Evolutionary conservation across 352 stramenopile genomes (phyloP), one percentile per base, ranked within the genome.

Genomic region (Phytophthora pinifolia): DNA sequence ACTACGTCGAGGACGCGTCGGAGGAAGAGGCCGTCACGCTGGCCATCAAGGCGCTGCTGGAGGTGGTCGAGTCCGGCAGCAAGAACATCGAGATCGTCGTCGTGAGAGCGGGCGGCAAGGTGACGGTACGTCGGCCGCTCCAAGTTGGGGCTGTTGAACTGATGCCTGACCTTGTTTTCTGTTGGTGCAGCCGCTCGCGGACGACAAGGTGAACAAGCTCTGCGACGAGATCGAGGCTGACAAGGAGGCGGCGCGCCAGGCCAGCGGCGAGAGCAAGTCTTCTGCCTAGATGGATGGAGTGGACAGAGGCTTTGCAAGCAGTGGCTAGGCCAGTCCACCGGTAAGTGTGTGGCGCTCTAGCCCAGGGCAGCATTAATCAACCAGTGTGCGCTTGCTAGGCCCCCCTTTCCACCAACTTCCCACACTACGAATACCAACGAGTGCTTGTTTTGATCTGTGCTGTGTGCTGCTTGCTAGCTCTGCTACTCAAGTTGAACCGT

Each of bases 51-150:
- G 91, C 96, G 35, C 85, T 99, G 63, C 79, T 99, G 27, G 97
- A 99, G 74, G 94, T 99, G 41, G 97, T 99, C 32, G 97, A 99
- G 60, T 97, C 94, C 42, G 96, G 96, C 57, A 96, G 94, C 50
- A 99, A 99, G 76, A 99, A 99, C 74, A 99, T 99, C 86, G 96
- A 99, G 80, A 92, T 99, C 52, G 96, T 94, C 43, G 86, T 99
- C 32, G 84, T 99, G 30, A 70, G 80, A 68, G 74, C 63, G 25
- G 81, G 78, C 27, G 81, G 82, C 52, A 76, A 87, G 47, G 70
- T 91, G 32, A 64, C 79, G 81, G 82, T 91, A 70, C 53, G 75
- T 72, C 48, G 9, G 9, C 5, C 35, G n/a, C 25, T 15, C 30
- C 25, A 7, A 18, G 6, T 57, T n/a, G 9, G 10, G 27, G 18